Conservation (phyloP, 306 rosid species). For the Cucurbita ficifolia region DNA sequence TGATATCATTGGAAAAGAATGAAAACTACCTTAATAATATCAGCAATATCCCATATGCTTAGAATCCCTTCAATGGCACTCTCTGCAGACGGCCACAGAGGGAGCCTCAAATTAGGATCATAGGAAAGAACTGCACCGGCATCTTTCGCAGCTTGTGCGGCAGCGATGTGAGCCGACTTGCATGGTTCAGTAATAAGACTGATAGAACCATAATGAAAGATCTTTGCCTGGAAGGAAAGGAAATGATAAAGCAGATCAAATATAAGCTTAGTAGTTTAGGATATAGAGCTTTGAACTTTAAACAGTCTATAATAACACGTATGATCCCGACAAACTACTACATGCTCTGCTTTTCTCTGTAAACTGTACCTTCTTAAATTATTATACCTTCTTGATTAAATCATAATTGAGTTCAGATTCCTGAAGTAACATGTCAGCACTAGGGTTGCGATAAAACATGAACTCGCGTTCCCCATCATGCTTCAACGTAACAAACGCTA, state of each 20-base stretch:
- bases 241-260: background rate
- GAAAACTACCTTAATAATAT: conserved; percentile 64
- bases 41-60: conserved; percentile 83
- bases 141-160: conserved; percentile 79
- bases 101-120: conserved; percentile 96
- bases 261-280: background rate
- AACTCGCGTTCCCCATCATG: conserved; percentile 89
- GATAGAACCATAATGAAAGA: conserved; percentile 82
- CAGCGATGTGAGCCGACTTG: conserved; percentile 91
- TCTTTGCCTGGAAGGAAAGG: conserved; percentile 61
- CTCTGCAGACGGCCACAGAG: conserved; percentile 83
- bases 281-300: background rate
- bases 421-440: conserved; percentile 91
- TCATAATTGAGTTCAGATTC: conserved; percentile 68
- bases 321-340: background rate
- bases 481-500: conserved; percentile 86
- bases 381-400: conserved; percentile 57
- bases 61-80: conserved; percentile 91
- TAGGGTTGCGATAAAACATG: conserved; percentile 98
- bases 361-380: background rate
- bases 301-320: background rate
- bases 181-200: conserved; percentile 96
- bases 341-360: background rate
- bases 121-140: conserved; percentile 74
- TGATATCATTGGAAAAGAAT: background rate